phyloP scores from a whole-genome alignment of 2,329 filamentous ascomycete genomes.

The Alternaria tenuissima region DNA sequence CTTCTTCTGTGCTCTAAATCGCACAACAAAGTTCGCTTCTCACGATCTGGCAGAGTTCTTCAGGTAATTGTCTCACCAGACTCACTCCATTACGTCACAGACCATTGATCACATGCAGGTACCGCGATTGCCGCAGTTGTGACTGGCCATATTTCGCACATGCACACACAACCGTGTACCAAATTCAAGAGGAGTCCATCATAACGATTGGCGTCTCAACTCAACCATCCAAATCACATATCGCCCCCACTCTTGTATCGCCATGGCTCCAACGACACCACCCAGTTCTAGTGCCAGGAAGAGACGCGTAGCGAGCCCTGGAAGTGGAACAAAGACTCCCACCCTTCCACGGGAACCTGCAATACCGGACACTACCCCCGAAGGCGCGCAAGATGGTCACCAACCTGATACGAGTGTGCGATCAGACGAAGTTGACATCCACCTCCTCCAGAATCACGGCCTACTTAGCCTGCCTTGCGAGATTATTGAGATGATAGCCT shows the following conservation, averaged over 20 bases:
- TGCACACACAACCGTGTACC: constrained; percentile 1
- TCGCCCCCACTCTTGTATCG: neutral
- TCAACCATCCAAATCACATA: neutral
- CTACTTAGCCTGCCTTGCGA: constrained; percentile 19
- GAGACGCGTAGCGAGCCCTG: constrained; percentile 15
- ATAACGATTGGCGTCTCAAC: neutral
- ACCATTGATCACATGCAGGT: constrained; percentile 9
- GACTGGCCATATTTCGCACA: constrained; percentile 10
- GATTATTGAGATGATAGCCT: constrained; percentile 19
- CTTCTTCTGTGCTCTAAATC: neutral
- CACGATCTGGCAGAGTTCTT: neutral
- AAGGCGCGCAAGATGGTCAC: neutral
- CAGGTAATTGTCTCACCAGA: neutral
- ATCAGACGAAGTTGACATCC: neutral
- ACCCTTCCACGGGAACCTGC: constrained; percentile 4
- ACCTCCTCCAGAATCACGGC: neutral
- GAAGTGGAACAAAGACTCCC: neutral
- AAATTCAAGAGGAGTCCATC: neutral
- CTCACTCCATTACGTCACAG: constrained; percentile 7
- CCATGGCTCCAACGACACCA: constrained; percentile 13
- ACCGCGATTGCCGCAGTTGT: constrained; percentile 15
- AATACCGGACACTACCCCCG: neutral
- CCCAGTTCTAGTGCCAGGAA: constrained; percentile 9
- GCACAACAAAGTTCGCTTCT: neutral
- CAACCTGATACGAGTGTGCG: neutral